Percentiles rank a stretch among this genome's conserved stretches.
phyloP scores from a whole-genome alignment of 306 rosid species.

The Begonia loranthoides region DNA sequence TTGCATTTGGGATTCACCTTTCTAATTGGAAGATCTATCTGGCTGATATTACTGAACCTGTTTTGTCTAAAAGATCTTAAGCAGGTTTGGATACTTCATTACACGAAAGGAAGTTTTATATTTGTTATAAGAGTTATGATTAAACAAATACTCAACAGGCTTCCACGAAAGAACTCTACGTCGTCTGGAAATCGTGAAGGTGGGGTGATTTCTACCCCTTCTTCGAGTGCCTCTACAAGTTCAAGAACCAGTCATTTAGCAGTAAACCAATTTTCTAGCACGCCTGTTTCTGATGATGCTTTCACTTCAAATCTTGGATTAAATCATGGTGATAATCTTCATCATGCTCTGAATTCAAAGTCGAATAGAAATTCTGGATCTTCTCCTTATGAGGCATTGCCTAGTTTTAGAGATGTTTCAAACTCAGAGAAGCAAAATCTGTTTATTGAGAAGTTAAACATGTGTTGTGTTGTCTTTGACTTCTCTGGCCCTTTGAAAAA shows the following conservation, averaged over 20 bases:
- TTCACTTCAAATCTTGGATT: conserved; percentile 38
- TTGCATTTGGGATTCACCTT: too few species aligned
- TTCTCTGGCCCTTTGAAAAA: conserved; percentile 68
- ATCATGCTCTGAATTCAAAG: conserved; percentile 46
- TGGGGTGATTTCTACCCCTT: conserved; percentile 49
- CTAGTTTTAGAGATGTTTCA: conserved; percentile 74
- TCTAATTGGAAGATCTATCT: neutral
- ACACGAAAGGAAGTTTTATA: conserved; percentile 15
- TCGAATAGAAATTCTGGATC: conserved; percentile 47
- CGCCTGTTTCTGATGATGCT: conserved; percentile 32
- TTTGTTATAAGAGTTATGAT: conserved; percentile 54
- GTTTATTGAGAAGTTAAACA: conserved; percentile 62
- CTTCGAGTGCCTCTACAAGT: conserved; percentile 48
- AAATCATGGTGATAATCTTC: conserved; percentile 38
- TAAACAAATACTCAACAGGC: conserved; percentile 62
- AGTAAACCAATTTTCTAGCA: conserved; percentile 22
- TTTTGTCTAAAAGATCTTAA: conserved; percentile 19
- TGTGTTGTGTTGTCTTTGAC: conserved; percentile 81
- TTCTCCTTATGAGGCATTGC: conserved; percentile 63
- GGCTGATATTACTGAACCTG: conserved; percentile 15
- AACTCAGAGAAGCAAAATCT: conserved; percentile 77
- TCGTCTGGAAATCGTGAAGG: conserved; percentile 54
- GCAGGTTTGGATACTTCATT: conserved; percentile 19
- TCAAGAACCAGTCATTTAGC: conserved; percentile 24
- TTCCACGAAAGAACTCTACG: conserved; percentile 79